These are phyloP conservation scores for Kwoniella pini DNA, from an alignment of 768 basidiomycete genomes.

Conservation along the genomic window DNA sequence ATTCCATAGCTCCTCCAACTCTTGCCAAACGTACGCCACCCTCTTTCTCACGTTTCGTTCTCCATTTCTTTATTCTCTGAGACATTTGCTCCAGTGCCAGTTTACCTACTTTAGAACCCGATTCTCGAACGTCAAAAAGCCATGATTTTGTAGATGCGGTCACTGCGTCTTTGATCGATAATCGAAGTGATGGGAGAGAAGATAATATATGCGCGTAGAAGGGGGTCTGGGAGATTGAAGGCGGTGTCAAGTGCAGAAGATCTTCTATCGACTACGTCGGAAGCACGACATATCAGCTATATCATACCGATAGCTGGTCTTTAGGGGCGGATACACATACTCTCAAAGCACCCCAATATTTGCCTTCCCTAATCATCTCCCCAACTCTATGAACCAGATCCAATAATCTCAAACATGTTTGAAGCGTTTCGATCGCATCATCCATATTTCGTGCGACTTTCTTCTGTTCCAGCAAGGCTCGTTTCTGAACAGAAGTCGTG, in stretches of 20 bases:
- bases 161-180: constrained; percentile 88
- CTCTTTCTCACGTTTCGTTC: constrained; percentile 78
- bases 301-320: too few relatives aligned
- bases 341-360: constrained; percentile 94
- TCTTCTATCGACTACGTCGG: constrained; percentile 95
- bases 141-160: constrained; percentile 95
- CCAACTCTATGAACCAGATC: constrained; percentile 91
- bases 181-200: constrained; percentile 83
- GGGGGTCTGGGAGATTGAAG: constrained; percentile 85
- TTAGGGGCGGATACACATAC: too few relatives aligned
- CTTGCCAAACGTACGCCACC: constrained; percentile 71
- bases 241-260: constrained; percentile 84
- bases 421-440: constrained; percentile 92
- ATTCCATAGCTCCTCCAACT: constrained; percentile 88
- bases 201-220: constrained; percentile 89
- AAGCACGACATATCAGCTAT: too few relatives aligned
- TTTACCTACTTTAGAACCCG: constrained; percentile 78
- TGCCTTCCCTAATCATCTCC: constrained; percentile 87
- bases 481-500: constrained; percentile 61
- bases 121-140: constrained; percentile 90
- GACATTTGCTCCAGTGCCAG: constrained; percentile 91
- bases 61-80: constrained; percentile 76
- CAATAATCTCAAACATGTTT: constrained; percentile 85
- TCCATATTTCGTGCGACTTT: constrained; percentile 93
- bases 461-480: constrained; percentile 79